Evolutionary conservation across 352 stramenopile genomes (phyloP).

Genomic region (Thalassiosira livingstoniorum): DNA sequence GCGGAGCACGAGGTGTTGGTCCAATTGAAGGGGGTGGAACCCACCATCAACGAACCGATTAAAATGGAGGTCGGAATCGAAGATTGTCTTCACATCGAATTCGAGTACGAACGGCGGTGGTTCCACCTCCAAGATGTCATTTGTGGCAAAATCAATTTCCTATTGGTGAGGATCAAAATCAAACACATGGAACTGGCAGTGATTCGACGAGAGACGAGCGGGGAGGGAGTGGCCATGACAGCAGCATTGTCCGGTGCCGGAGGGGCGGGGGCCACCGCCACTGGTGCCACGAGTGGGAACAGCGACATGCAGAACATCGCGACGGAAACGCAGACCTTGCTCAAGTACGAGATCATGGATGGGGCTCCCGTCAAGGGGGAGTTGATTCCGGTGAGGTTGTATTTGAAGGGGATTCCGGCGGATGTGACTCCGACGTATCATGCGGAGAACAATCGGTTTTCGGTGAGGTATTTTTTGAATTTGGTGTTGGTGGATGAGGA

Average conservation of each 20-base stretch:
- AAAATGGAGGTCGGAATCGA: slow-evolving; percentile 99
- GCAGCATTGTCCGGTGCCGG: slow-evolving; percentile 23
- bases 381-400: slow-evolving; percentile 96
- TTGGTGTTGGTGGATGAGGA: slow-evolving; percentile 99
- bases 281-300: slow-evolving; percentile 15
- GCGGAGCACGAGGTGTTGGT: slow-evolving; percentile 95
- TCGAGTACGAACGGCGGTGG: slow-evolving; percentile 96
- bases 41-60: slow-evolving; percentile 91
- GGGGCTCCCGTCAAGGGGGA: slow-evolving; percentile 96
- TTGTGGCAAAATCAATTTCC: slow-evolving; percentile 97
- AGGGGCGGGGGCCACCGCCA: background rate
- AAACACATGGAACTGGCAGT: slow-evolving; percentile 99
- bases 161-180: slow-evolving; percentile 98
- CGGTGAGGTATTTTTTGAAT: slow-evolving; percentile 97
- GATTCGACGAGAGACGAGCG: slow-evolving; percentile 93
- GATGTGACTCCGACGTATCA: slow-evolving; percentile 89
- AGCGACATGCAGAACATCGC: slow-evolving; percentile 68
- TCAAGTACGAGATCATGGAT: slow-evolving; percentile 99
- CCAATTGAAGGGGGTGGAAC: slow-evolving; percentile 83
- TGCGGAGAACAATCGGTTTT: slow-evolving; percentile 90
- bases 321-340: slow-evolving; percentile 96
- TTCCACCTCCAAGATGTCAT: slow-evolving; percentile 97
- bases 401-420: slow-evolving; percentile 89
- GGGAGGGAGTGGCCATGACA: slow-evolving; percentile 74
- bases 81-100: slow-evolving; percentile 99